Conservation (phyloP, 2,329 filamentous ascomycete species). For the Cladorrhinum sp. region DNA sequence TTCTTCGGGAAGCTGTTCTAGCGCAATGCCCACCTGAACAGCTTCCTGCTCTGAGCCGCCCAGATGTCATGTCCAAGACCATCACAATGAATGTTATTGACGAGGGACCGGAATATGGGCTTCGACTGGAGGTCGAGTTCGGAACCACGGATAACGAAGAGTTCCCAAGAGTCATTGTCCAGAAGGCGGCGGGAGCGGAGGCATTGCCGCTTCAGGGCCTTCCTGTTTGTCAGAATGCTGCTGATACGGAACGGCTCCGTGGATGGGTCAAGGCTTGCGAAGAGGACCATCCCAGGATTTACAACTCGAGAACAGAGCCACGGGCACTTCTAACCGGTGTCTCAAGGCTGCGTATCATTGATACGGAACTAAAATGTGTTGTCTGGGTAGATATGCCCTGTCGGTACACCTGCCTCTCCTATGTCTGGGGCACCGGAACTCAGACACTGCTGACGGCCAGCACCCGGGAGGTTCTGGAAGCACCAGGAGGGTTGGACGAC, state of each 20-base stretch:
- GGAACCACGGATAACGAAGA: neutral
- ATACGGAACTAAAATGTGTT: slow-evolving; percentile 9
- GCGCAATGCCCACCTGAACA: slow-evolving; percentile 4
- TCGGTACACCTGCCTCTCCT: slow-evolving; percentile 16
- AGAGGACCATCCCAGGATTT: neutral
- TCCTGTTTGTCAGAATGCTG: slow-evolving; percentile 4
- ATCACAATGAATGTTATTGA: slow-evolving; percentile 12
- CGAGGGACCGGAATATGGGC: slow-evolving; percentile 9
- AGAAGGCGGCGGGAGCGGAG: neutral
- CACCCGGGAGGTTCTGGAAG: slow-evolving; percentile 9
- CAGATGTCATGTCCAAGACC: neutral
- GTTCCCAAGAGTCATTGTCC: neutral
- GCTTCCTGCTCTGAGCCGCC: neutral
- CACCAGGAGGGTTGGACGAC: neutral
- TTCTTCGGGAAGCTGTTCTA: slow-evolving; percentile 6
- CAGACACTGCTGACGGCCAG: slow-evolving; percentile 8
- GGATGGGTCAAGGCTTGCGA: slow-evolving; percentile 13
- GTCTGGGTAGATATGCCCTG: neutral
- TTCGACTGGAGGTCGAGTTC: slow-evolving; percentile 13
- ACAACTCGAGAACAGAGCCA: neutral
- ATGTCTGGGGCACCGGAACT: slow-evolving; percentile 13
- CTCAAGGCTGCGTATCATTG: slow-evolving; percentile 11
- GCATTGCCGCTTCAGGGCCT: slow-evolving; percentile 9
- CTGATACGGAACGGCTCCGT: slow-evolving; percentile 9
- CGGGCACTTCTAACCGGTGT: neutral